Base-by-base conservation (phyloP, 1,284 basidiomycete genomes). In the Ceratobasidium sp. region DNA sequence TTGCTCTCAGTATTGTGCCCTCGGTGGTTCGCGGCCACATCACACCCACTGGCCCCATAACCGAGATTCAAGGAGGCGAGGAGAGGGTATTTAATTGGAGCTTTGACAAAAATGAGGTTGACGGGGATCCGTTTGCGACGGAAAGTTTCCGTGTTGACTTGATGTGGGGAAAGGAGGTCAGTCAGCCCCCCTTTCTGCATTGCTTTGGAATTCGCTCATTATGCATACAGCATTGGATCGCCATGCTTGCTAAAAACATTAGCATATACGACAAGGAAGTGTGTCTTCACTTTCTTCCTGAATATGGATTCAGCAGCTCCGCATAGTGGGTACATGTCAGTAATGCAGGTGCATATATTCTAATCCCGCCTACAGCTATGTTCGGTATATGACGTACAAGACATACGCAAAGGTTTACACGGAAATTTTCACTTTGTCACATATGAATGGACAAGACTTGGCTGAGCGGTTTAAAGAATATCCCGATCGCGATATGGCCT, bases 111-210 rank as follows among this genome's bases (percentile, higher is more conserved):
- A 32, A 52, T 20, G 34, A 40, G 25, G 22, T 47, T 12, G 22
- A 29, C 1, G 29, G 29, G 10, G 42, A 64, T 42, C 45, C 47
- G 15, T 64, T 64, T 29, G 34, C 35, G 22, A 38, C 45, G 12
- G n/a, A 25, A 10, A 17, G 35, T 6, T 45, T 34, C 22, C 32
- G 34, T 20, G 50, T 45, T n/a, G 47, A 64, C 29, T 42, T 64
- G 34, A 64, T 64, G 60, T 64, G 60, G 60, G 60, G 60, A n/a
- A 47, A 64, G 15, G 42, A 32, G 22, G 60, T 64, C 38, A 38
- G 34, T 42, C 27, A 20, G 8, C 8, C 38, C 38, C 8, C 17
- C 7, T 15, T 10, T 22, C 15, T 22, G 42, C 32, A 32, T 22
- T 27, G 27, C 22, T 13, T 13, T 22, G 31, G 43, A 49, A 49